Conservation (phyloP, 805 yeast genomes). For the Candida tammaniensis region DNA sequence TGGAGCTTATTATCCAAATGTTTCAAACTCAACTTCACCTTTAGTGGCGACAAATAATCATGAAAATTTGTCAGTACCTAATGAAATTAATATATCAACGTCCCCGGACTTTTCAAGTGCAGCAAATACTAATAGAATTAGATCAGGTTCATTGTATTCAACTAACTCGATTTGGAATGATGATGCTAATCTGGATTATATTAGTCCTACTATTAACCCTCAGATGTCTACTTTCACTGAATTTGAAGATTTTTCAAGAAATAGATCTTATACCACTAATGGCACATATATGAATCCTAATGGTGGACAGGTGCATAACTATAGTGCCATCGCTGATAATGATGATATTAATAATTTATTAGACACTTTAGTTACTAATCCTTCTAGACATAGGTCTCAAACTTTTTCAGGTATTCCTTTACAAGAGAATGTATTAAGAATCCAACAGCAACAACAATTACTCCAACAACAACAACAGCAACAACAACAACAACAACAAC, state of each 20-base stretch:
- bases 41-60: constrained; percentile 12
- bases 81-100: constrained; percentile 5
- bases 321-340: constrained; percentile 10
- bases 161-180: constrained; percentile 60
- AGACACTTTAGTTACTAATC: constrained; percentile 27
- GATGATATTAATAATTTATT: constrained; percentile 28
- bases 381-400: constrained; percentile 35
- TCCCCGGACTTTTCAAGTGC: constrained; percentile 8
- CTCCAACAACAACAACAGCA: constrained; percentile 10
- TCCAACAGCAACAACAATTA: constrained; percentile 11
- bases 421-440: constrained; percentile 6
- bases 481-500: constrained; percentile 13
- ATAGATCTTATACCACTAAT: constrained; percentile 54
- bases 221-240: constrained; percentile 8
- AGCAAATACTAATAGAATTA: constrained; percentile 32
- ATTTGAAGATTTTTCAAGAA: constrained; percentile 20
- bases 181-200: constrained; percentile 19
- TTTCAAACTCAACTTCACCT: constrained; percentile 18
- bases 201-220: constrained; percentile 13
- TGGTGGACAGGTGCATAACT: constrained; percentile 2
- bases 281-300: constrained; percentile 16
- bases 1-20: constrained; percentile 2
- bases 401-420: constrained; percentile 39
- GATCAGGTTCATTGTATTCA: constrained; percentile 55
- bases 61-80: constrained; percentile 7